Evolutionary conservation across 2,329 filamentous ascomycete species (phyloP), one percentile per base, ranked within the genome.

Genomic region (Lachnellula cervina): DNA sequence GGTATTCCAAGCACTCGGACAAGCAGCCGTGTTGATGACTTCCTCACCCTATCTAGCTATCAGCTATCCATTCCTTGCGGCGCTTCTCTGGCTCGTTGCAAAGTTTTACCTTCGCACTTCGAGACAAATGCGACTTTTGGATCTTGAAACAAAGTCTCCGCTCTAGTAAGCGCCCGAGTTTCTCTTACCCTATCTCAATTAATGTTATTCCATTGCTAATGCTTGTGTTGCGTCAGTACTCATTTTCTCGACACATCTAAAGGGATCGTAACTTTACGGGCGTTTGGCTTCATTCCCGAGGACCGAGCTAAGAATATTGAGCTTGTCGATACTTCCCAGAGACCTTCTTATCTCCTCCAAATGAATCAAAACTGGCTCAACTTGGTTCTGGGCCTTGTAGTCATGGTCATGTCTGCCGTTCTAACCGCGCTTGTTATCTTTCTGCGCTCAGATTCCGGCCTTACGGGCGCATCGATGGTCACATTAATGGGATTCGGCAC

Each of bases 281-380:
- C 55, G 16, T 57, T 59, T 35, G 54, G 55, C 43, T 38, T 34
- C 48, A 9, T 40, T 21, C 43, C 37, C 9, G 43, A 53, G 4
- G 25, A 21, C 35, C 40, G 38, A 32, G 25, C 21, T 11, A 23
- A 11, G 37, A 50, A 50, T 17, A 35, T 19, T 16, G 8, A 23
- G 13, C 45, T 43, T 0, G 69, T 85, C 1, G 78, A 84, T 56
- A 89, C 16, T 16, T 76, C 74, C 0, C 76, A 78, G 54, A 67
- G 70, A 25, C 75, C 76, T 4, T 74, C 74, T 55, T 78, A 77
- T 58, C 68, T 76, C 13, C 67, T 77, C 32, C 73, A 69, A 50
- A 69, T 70, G 21, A 71, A 77, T 17, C 76, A 78, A 59, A 69
- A 74, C 37, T 78, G 75, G 75, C 68, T 77, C 5, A 71, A 66